Evolutionary conservation across 352 stramenopile species (phyloP), one percentile per base, ranked within the genome.

Genomic region (Chrysophaeum taylorii): DNA sequence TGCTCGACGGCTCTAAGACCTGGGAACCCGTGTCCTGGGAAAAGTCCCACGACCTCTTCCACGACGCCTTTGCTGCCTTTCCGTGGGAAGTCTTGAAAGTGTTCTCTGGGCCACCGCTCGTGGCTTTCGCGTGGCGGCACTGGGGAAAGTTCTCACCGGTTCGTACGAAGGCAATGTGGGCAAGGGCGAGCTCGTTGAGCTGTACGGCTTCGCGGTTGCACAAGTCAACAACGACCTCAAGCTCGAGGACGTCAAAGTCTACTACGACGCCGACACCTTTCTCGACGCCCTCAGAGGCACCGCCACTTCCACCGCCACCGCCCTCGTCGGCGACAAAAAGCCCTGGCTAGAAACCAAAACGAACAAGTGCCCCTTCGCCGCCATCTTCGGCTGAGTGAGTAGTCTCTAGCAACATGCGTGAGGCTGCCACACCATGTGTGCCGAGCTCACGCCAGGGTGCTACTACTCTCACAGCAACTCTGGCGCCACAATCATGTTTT

Each of bases 101-200:
- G 16, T 82, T 79, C 50, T 78, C 73, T 16, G 70, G 71, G 18
- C 76, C 74, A 14, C 79, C 79, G 14, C 80, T 78, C 38, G 70
- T 84, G 33, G 71, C 71, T 4, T 84, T 84, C 60, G 78, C 77
- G n/a, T 84, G 79, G 79, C 70, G 79, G 42, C 79, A 84, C 48
- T 84, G 79, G 79, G 79, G 71, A 23, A 53, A 72, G 14, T 82
- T 82, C 64, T n/a, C n/a, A 71, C 62, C 5, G 77, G 78, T 14
- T 69, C 45, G 0, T 81, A 76, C 39, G 63, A 75, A 37, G 74
- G 64, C 16, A 72, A 82, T 33, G 9, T 73, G 45, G 76, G 75
- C 27, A 69, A 77, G 35, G 75, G 73, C 7, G 57, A 82, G 66
- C 69, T 79, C n/a, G 70, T 84, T n/a, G 77, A 81, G 68, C 75